A percentile compares a stretch with the other conserved stretches of the same genome.
Conservation (phyloP, 2,329 filamentous ascomycete genomes). For the Colletotrichum navitas region DNA sequence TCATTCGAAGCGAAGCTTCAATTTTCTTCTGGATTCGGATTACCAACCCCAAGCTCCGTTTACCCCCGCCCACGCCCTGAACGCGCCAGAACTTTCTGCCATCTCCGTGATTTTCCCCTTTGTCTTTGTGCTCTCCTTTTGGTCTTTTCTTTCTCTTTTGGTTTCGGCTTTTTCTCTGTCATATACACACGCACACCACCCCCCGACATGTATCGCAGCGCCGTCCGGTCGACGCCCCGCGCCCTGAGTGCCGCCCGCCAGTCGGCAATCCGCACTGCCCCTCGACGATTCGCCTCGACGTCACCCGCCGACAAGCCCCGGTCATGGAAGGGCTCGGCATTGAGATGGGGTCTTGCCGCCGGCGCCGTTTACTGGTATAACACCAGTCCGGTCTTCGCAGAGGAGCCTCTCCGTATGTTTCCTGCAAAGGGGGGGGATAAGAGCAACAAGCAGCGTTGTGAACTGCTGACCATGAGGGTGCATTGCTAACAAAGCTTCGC, state of each 20-base stretch:
- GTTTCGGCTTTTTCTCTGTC: conserved; percentile 4
- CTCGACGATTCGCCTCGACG: conserved; percentile 67
- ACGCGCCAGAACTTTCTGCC: conserved; percentile 18
- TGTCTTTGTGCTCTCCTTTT: conserved; percentile 20
- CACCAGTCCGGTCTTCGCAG: conserved; percentile 87
- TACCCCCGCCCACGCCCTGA: conserved; percentile 23
- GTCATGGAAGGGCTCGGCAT: conserved; percentile 83
- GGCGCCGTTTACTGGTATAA: conserved; percentile 94
- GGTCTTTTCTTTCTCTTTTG: conserved; percentile 11
- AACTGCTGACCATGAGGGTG: conserved; percentile 36
- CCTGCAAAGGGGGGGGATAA: neutral
- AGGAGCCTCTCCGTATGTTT: conserved; percentile 80
- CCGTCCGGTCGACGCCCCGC: conserved; percentile 62
- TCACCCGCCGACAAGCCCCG: conserved; percentile 73
- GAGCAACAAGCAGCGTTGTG: conserved; percentile 1
- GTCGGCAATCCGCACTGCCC: conserved; percentile 53
- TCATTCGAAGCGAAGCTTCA: conserved; percentile 34
- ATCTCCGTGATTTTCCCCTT: conserved; percentile 38
- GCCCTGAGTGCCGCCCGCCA: conserved; percentile 58
- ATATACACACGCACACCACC: neutral
- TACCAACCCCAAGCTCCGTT: conserved; percentile 40
- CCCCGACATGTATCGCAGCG: conserved; percentile 63
- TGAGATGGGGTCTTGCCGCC: conserved; percentile 81
- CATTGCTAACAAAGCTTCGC: neutral
- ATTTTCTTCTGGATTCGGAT: conserved; percentile 43